Percentiles rank a stretch among this genome's conserved stretches.
Conservation (phyloP, 129 eudicot species). For the Pseudognaphalium luteoalbum region DNA sequence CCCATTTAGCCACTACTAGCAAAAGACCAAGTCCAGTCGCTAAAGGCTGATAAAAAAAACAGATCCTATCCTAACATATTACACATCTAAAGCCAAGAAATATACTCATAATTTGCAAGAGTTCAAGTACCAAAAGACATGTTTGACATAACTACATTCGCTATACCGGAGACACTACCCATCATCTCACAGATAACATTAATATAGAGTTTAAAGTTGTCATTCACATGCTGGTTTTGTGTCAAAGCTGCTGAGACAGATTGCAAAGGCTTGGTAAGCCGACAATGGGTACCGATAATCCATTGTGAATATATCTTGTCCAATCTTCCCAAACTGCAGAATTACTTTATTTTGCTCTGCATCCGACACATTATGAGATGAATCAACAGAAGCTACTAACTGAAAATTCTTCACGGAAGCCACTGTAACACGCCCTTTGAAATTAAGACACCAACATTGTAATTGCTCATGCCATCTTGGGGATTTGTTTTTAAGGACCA, state of each 20-base stretch:
- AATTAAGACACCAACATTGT: conserved; percentile 92
- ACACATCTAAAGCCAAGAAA: not conserved
- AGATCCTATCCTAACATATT: not conserved
- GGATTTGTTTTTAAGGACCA: conserved; percentile 68
- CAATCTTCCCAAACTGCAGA: conserved; percentile 84
- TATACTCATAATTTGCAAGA: not conserved
- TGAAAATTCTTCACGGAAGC: conserved; percentile 92
- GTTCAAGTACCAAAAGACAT: conserved; percentile 13
- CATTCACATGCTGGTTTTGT: conserved; percentile 95
- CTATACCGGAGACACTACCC: conserved; percentile 15
- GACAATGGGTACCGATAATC: conserved; percentile 88
- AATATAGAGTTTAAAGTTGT: conserved; percentile 6
- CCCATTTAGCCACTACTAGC: not conserved
- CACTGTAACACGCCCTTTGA: conserved; percentile 83
- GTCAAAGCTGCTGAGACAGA: conserved; percentile 92
- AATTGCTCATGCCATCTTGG: conserved; percentile 94
- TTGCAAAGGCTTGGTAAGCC: conserved; percentile 87
- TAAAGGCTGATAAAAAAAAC: not conserved
- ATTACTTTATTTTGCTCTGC: conserved; percentile 76
- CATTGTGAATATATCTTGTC: conserved; percentile 88
- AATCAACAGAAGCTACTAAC: conserved; percentile 74
- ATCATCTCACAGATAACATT: conserved; percentile 11
- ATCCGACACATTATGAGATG: conserved; percentile 49
- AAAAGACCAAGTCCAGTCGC: not conserved
- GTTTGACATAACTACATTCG: conserved; percentile 10